A percentile compares a stretch with the other conserved stretches of the same genome.
These are phyloP conservation scores for Desmodesmus armatus DNA, from an alignment of 139 green algal genomes.

Conservation along the genomic window DNA sequence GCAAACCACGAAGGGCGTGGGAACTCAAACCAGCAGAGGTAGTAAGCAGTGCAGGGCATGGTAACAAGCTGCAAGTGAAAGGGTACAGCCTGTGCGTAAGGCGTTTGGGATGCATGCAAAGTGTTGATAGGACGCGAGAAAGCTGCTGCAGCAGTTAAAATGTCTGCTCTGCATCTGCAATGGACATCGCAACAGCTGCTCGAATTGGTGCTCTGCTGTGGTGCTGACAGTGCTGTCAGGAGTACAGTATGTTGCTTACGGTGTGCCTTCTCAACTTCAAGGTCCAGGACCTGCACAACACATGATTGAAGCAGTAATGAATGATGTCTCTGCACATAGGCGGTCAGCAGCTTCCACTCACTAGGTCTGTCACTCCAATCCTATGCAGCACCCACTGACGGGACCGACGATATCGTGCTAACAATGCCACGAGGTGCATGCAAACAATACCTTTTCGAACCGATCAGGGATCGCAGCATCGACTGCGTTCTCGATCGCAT, in stretches of 20 bases:
- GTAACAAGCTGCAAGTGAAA: not conserved
- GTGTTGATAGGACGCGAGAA: no score
- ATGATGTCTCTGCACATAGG: no score
- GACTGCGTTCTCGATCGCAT: conserved; percentile 35
- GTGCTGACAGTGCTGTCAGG: not conserved
- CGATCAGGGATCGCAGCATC: not conserved
- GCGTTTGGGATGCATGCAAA: no score
- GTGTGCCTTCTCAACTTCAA: not conserved
- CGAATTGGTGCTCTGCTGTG: not conserved
- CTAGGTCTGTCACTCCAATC: no score
- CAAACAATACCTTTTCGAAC: not conserved
- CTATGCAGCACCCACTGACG: no score
- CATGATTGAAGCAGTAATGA: not conserved
- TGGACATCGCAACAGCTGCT: not conserved
- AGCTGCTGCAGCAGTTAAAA: not conserved
- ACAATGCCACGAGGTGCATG: no score
- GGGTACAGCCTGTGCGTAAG: no score
- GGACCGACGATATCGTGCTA: no score
- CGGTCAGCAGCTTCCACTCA: no score
- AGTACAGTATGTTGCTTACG: not conserved
- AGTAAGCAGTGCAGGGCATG: not conserved
- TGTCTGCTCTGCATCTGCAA: not conserved
- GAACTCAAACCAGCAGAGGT: not conserved
- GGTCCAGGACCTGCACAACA: not conserved
- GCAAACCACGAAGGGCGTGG: not conserved